phyloP scores from a whole-genome alignment of 2,329 filamentous ascomycete genomes.

The Colletotrichum spinosum region DNA sequence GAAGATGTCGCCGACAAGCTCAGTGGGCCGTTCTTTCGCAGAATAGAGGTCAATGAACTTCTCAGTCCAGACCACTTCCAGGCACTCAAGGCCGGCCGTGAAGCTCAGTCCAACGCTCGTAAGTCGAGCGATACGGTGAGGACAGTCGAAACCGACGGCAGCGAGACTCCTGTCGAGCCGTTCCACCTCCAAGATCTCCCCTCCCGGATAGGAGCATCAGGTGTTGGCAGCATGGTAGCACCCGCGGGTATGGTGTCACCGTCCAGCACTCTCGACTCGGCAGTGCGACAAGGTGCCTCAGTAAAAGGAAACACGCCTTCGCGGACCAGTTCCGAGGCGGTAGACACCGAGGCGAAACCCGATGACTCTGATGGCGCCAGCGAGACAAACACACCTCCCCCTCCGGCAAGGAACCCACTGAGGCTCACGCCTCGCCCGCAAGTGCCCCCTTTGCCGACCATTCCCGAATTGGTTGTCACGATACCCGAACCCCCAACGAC shows the following conservation, averaged over 20 bases:
- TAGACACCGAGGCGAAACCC: constrained; percentile 17
- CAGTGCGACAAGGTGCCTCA: constrained; percentile 42
- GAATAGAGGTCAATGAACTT: constrained; percentile 70
- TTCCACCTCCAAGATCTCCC: constrained; percentile 62
- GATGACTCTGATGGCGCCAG: constrained; percentile 29
- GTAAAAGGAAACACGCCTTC: constrained; percentile 27
- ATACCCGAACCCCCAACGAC: constrained; percentile 21
- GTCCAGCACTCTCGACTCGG: constrained; percentile 39
- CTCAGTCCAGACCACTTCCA: constrained; percentile 59
- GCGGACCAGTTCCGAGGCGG: too few relatives aligned
- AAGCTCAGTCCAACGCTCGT: constrained; percentile 45
- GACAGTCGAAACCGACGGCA: constrained; percentile 44
- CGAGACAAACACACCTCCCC: neutral
- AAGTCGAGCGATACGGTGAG: constrained; percentile 45
- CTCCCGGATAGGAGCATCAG: constrained; percentile 54
- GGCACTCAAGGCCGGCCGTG: constrained; percentile 41
- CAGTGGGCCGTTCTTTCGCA: constrained; percentile 64
- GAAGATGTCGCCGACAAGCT: constrained; percentile 69
- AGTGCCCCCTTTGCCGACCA: constrained; percentile 50
- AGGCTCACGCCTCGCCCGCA: constrained; percentile 11
- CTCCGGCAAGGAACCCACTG: neutral
- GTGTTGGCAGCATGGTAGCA: constrained; percentile 45
- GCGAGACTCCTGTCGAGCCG: constrained; percentile 58
- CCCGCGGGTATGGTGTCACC: constrained; percentile 44
- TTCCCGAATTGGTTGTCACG: constrained; percentile 51